phyloP scores from a whole-genome alignment of 2,329 filamentous ascomycete genomes.

The Aureobasidium sp. region DNA sequence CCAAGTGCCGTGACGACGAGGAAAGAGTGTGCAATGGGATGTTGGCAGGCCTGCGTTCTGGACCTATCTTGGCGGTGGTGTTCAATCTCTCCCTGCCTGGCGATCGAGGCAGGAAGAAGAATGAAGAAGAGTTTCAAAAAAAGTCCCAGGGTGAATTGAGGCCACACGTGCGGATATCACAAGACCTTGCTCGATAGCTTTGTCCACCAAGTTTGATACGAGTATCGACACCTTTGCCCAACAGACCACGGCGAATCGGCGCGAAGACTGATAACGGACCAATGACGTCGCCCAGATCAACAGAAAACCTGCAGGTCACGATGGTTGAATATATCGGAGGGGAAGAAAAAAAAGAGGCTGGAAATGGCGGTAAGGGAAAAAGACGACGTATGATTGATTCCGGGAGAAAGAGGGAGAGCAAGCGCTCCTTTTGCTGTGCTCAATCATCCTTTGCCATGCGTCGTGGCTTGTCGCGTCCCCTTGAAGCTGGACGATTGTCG shows the following conservation, averaged over 20 bases:
- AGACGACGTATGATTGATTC: neutral
- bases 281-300: conserved; percentile 7
- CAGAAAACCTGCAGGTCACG: conserved; percentile 3
- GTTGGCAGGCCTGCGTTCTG: conserved; percentile 64
- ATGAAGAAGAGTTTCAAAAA: neutral
- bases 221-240: neutral
- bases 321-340: neutral
- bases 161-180: conserved; percentile 1
- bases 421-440: neutral
- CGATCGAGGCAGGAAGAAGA: conserved; percentile 2
- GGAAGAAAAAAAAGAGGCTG: neutral
- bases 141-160: neutral
- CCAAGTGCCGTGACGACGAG: conserved; percentile 32
- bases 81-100: conserved; percentile 5
- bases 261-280: neutral
- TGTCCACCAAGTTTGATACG: neutral
- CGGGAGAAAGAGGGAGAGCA: neutral
- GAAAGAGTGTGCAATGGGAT: conserved; percentile 76
- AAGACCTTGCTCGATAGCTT: neutral
- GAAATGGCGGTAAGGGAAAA: neutral
- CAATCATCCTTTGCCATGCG: conserved; percentile 10
- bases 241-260: neutral
- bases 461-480: conserved; percentile 1
- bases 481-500: conserved; percentile 5
- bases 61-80: conserved; percentile 74